Conservation (phyloP, 495 filamentous ascomycete genomes). For the Penicillium cosmopolitanum region DNA sequence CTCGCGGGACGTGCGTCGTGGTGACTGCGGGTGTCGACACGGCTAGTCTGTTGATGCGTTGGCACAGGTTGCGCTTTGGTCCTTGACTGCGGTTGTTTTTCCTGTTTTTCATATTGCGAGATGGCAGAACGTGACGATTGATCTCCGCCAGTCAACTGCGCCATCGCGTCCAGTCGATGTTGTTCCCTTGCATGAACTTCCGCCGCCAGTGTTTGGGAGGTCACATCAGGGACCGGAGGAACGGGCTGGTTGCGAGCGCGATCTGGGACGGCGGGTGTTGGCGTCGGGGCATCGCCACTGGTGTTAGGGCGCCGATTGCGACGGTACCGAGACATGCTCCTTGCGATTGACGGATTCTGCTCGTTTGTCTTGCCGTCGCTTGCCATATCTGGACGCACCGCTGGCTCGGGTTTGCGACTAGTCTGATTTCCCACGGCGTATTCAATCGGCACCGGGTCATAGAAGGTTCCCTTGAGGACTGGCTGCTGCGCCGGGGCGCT, state of each 20-base stretch:
- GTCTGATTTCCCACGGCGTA: background rate
- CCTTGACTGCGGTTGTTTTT: conserved; percentile 14
- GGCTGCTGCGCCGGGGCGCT: conserved; percentile 19
- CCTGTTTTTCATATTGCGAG: conserved; percentile 14
- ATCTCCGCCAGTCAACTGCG: conserved; percentile 37
- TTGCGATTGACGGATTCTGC: conserved; percentile 44
- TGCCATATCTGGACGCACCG: background rate
- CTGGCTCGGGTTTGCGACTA: background rate
- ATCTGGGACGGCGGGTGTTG: conserved; percentile 35
- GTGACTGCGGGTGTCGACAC: background rate
- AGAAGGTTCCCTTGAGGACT: conserved; percentile 14
- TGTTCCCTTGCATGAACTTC: conserved; percentile 49
- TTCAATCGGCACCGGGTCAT: conserved; percentile 37
- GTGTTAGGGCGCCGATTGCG: conserved; percentile 38
- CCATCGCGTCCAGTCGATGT: conserved; percentile 42
- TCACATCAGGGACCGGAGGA: conserved; percentile 9
- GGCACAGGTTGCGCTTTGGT: background rate
- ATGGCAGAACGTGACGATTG: conserved; percentile 21
- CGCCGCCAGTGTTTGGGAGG: conserved; percentile 9
- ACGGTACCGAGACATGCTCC: conserved; percentile 64
- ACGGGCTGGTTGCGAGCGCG: conserved; percentile 10
- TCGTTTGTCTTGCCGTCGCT: conserved; percentile 11
- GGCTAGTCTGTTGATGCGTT: background rate
- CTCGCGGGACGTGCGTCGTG: conserved; percentile 2
- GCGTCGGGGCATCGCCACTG: conserved; percentile 23